These are phyloP conservation scores for Podosphaera aphanis DNA, from an alignment of 2,329 filamentous ascomycete species.

Conservation along the genomic window DNA sequence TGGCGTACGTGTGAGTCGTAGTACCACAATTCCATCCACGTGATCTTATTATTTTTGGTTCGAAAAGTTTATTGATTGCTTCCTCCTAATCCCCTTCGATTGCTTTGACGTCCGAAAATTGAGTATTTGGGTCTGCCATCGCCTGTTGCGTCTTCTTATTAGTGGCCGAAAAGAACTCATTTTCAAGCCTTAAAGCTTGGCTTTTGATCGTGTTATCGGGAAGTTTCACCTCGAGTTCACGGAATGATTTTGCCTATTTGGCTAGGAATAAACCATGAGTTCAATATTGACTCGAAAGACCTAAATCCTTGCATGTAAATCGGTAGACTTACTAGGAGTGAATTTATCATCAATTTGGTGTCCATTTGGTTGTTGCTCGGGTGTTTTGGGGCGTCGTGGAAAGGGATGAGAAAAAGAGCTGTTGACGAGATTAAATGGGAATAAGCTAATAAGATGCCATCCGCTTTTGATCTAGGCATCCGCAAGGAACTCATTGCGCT, in stretches of 20 bases:
- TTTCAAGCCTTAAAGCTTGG: too few species aligned
- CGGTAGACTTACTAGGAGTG: background rate
- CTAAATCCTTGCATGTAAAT: background rate
- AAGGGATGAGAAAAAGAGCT: background rate
- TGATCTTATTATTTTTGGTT: too few species aligned
- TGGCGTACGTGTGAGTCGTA: too few species aligned
- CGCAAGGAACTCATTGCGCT: background rate
- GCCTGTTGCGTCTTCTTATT: too few species aligned
- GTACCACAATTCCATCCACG: too few species aligned
- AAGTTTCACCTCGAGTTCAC: background rate
- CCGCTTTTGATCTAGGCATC: background rate
- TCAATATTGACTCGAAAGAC: background rate
- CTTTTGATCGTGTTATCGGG: background rate
- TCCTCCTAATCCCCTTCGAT: too few species aligned
- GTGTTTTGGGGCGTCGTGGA: background rate
- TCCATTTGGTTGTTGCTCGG: background rate
- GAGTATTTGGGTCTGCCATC: too few species aligned
- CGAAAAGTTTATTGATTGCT: too few species aligned
- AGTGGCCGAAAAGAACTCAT: too few species aligned
- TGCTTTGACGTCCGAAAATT: too few species aligned
- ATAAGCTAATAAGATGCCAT: background rate
- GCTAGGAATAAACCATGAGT: background rate
- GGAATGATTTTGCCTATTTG: background rate
- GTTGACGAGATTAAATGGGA: too few species aligned
- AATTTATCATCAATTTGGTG: background rate